Percentiles rank a stretch among this genome's conserved stretches.
Conservation (phyloP, 2,329 filamentous ascomycete species). For the Nemania diffusa region DNA sequence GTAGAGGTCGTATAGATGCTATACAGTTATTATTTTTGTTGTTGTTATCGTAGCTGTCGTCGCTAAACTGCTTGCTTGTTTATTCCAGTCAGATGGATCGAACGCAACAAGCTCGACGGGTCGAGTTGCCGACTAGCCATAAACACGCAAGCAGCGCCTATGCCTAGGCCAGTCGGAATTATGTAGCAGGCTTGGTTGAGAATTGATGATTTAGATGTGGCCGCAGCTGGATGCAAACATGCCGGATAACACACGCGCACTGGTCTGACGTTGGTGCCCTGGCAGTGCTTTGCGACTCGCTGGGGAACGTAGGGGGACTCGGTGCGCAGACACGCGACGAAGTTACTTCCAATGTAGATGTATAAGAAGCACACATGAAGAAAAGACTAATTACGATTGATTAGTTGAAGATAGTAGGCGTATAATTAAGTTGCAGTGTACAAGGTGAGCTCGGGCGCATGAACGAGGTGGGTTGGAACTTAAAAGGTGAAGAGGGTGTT, state of each 20-base stretch:
- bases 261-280: neutral
- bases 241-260: neutral
- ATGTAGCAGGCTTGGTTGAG: neutral
- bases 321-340: conserved; percentile 15
- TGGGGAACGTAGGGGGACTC: neutral
- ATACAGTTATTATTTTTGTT: neutral
- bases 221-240: conserved; percentile 13
- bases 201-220: neutral
- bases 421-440: neutral
- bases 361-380: conserved; percentile 3
- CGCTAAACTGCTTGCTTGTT: neutral
- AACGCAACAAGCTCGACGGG: conserved; percentile 3
- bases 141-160: conserved; percentile 1
- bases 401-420: neutral
- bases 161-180: conserved; percentile 1
- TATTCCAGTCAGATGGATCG: neutral
- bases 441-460: neutral
- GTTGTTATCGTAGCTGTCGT: no score
- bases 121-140: conserved; percentile 8
- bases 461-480: neutral
- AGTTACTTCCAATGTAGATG: neutral
- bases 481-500: neutral
- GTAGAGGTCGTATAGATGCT: neutral
- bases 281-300: conserved; percentile 3
- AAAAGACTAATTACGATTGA: neutral